phyloP scores from a whole-genome alignment of 768 basidiomycete genomes.

The Lactifluus volemus region DNA sequence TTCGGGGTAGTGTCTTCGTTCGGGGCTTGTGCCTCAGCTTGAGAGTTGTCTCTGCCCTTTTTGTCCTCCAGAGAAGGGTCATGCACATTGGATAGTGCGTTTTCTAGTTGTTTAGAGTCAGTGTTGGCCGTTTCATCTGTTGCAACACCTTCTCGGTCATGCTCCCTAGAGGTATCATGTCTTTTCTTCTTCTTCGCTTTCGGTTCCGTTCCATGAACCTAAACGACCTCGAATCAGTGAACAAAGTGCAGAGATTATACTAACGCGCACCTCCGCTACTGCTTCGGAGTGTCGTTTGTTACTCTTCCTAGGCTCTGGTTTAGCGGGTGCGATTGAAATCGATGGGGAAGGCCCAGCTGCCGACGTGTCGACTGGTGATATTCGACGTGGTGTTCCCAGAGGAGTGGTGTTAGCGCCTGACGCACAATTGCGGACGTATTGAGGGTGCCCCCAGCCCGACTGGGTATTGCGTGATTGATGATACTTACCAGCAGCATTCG shows the following conservation, averaged over 20 bases:
- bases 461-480: conserved; percentile 2
- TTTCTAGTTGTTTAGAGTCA: background rate
- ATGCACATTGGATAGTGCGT: background rate
- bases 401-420: conserved; percentile 70
- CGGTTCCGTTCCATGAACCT: conserved; percentile 8
- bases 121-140: background rate
- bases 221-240: background rate
- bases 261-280: background rate
- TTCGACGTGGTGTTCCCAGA: conserved; percentile 51
- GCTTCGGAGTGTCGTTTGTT: background rate
- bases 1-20: background rate
- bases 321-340: background rate
- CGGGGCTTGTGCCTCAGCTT: conserved; percentile 14
- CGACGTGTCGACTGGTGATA: conserved; percentile 34
- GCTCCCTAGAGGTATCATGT: conserved; percentile 23
- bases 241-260: background rate
- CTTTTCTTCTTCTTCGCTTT: conserved; percentile 28
- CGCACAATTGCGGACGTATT: conserved; percentile 18
- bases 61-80: conserved; percentile 18
- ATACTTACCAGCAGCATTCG: conserved; percentile 21
- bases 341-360: conserved; percentile 16
- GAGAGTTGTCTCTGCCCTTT: conserved; percentile 2
- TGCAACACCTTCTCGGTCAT: conserved; percentile 7
- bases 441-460: conserved; percentile 10
- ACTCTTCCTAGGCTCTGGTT: background rate